These are phyloP conservation scores for Dioscorea cayenensis DNA, from an alignment of 116 monocot genomes.

Conservation along the genomic window DNA sequence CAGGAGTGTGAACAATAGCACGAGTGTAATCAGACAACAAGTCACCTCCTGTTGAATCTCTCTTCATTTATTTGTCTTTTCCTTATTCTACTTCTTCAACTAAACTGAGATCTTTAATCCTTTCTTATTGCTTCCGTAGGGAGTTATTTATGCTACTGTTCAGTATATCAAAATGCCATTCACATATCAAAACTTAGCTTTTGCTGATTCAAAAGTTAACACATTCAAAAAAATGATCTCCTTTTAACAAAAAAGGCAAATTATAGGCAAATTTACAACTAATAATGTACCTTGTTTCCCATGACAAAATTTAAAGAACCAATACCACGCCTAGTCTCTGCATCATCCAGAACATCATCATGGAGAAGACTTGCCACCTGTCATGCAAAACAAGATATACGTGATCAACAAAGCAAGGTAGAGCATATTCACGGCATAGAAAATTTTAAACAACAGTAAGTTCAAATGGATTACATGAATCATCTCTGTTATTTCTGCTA, in stretches of 20 bases:
- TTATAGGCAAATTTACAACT: too few relatives aligned
- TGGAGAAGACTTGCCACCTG: constrained; percentile 97
- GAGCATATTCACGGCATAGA: neutral
- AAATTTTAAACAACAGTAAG: neutral
- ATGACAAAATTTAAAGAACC: constrained; percentile 84
- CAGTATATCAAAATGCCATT: neutral
- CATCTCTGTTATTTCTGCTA: constrained; percentile 88
- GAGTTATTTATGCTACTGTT: neutral
- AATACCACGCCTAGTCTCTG: constrained; percentile 89
- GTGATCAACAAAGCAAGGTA: neutral
- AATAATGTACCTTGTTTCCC: constrained; percentile 78
- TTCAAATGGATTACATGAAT: constrained; percentile 56
- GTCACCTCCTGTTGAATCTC: too few relatives aligned
- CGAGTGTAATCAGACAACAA: too few relatives aligned
- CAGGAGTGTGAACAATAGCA: too few relatives aligned
- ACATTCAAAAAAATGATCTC: neutral
- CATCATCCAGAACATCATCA: constrained; percentile 99
- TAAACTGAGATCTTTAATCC: neutral
- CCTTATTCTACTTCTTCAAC: too few relatives aligned
- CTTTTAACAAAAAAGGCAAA: too few relatives aligned
- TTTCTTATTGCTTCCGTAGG: neutral
- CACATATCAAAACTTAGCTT: neutral
- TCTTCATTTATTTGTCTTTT: too few relatives aligned
- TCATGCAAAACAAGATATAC: neutral
- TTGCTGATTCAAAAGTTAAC: neutral